Conservation (phyloP, 2,329 filamentous ascomycete species). For the Fusarium sp. region DNA sequence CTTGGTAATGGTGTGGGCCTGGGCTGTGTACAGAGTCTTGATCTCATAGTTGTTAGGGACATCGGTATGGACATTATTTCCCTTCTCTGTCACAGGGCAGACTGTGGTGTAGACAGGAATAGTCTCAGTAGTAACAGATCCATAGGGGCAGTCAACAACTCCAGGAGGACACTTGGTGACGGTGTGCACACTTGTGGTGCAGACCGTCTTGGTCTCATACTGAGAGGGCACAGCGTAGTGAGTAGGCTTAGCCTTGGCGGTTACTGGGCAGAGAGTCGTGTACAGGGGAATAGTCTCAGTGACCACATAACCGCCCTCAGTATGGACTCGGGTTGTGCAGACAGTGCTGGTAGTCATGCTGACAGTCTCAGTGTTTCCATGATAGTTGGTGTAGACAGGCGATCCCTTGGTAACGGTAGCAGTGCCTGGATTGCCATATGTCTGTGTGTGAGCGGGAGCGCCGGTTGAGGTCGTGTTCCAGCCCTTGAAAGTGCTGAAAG, state of each 20-base stretch:
- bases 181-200: constrained; percentile 64
- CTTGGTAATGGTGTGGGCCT: constrained; percentile 64
- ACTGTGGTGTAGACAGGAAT: constrained; percentile 33
- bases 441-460: constrained; percentile 9
- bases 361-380: constrained; percentile 11
- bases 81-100: constrained; percentile 26
- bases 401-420: constrained; percentile 7
- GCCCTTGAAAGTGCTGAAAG: constrained; percentile 28
- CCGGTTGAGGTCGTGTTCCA: constrained; percentile 32
- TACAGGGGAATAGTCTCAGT: constrained; percentile 56
- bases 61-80: constrained; percentile 16
- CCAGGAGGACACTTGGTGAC: constrained; percentile 65
- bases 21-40: constrained; percentile 63
- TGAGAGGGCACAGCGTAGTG: constrained; percentile 13
- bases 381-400: constrained; percentile 18
- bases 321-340: constrained; percentile 58
- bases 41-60: constrained; percentile 35
- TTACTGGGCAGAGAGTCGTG: constrained; percentile 58
- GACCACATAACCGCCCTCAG: constrained; percentile 51
- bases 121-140: constrained; percentile 48
- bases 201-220: constrained; percentile 55
- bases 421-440: constrained; percentile 6
- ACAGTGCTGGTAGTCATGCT: constrained; percentile 50
- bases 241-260: constrained; percentile 33
- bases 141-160: constrained; percentile 61